phyloP scores from a whole-genome alignment of 2,329 filamentous ascomycete genomes.

The Beauveria caledonica region DNA sequence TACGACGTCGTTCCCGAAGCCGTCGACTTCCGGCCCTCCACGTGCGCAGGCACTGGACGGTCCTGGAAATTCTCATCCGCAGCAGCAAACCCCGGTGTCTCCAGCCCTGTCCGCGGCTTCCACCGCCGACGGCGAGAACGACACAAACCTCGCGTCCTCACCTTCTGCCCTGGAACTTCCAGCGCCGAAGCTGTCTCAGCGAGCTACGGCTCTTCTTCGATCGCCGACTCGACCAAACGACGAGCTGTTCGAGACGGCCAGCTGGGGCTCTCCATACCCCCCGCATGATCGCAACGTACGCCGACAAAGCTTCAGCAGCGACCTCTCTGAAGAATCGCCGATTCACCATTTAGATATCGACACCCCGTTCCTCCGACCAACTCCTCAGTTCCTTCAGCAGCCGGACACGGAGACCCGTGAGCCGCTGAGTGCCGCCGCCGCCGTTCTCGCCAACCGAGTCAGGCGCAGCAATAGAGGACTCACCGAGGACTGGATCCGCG shows the following conservation, averaged over 20 bases:
- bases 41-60: conserved; percentile 55
- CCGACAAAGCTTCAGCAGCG: conserved; percentile 48
- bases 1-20: conserved; percentile 49
- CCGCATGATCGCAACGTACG: conserved; percentile 48
- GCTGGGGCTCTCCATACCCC: conserved; percentile 88
- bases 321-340: conserved; percentile 50
- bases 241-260: conserved; percentile 57
- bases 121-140: conserved; percentile 45
- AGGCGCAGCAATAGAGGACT: conserved; percentile 53
- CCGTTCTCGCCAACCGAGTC: conserved; percentile 55
- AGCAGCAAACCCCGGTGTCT: conserved; percentile 36
- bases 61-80: conserved; percentile 29
- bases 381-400: conserved; percentile 35
- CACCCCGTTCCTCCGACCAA: conserved; percentile 54
- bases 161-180: conserved; percentile 51
- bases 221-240: conserved; percentile 38
- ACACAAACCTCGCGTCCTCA: conserved; percentile 46
- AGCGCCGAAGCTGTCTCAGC: conserved; percentile 48
- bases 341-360: conserved; percentile 54
- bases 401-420: conserved; percentile 27
- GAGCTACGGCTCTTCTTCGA: conserved; percentile 45
- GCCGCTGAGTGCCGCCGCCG: conserved; percentile 47
- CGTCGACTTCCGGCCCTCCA: conserved; percentile 44
- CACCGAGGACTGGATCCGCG: conserved; percentile 79
- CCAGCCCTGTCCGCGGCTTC: conserved; percentile 55